Base-by-base conservation (phyloP, 768 basidiomycete species). In the Melanogaster broomeanus region DNA sequence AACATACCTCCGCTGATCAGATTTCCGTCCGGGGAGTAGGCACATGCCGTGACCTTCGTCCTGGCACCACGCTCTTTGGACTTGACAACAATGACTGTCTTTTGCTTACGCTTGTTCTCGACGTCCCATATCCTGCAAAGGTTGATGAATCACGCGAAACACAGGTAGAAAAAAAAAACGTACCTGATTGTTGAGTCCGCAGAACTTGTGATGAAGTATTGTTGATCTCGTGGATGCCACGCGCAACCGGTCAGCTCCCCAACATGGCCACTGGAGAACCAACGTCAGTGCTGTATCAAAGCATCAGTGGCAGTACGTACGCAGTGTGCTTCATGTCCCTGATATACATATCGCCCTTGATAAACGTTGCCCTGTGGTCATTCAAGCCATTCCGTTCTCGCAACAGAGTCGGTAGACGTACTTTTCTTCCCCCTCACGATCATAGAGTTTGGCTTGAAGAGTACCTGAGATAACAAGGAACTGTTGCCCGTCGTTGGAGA, bases 261-360 rank as follows among this genome's bases (percentile, higher is more conserved):
- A 37, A 98, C 95, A 72, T 99, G 97, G 2, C 97, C 97, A 25
- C 95, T 98, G 52, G 18, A 52, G 25, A 15, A 21, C 44, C 22
- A 22, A 11, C n/a, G 48, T 56, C 18, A 64, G 49, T 16, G 22
- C 38, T 11, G 38, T 49, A 34, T 48, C 35, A 45, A 22, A 31
- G 28, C n/a, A 57, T 44, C 18, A 54, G 38, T 42, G 24, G 54
- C 9, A 25, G 51, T 43, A 75, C 93, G 58, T 61, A 96, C 96
- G 88, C 80, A n/a, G 97, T 99, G 65, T 98, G 88, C 71, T 93
- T 93, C 91, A 99, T 95, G 72, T 99, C 97, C 49, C 97, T 88
- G 59, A 99, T 90, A 68, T 98, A 99, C 53, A 90, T 92, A 72
- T 99, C 97, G 30, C 97, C 97, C 73, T 98, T 98, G 65, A 93